phyloP scores from a whole-genome alignment of 75 land plant species.

The Ceratopteris richardii region DNA sequence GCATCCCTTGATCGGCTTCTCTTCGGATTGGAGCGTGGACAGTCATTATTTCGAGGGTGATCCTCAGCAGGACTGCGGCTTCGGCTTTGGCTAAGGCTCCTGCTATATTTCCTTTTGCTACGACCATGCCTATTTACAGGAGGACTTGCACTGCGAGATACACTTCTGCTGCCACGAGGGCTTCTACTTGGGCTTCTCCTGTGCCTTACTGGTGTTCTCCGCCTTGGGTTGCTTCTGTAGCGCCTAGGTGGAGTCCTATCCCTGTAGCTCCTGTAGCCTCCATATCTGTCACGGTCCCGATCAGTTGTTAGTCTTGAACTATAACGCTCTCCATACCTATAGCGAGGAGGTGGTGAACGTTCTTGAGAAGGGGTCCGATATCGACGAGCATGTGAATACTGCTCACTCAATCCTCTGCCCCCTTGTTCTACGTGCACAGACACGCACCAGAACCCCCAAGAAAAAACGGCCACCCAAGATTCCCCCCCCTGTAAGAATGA shows the following conservation, averaged over 20 bases:
- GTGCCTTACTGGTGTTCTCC: slow-evolving; percentile 73
- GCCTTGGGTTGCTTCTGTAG: slow-evolving; percentile 72
- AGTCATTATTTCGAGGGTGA: slow-evolving; percentile 13
- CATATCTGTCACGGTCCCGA: slow-evolving; percentile 57
- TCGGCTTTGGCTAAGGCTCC: slow-evolving; percentile 8
- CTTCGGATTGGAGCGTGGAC: slow-evolving; percentile 28
- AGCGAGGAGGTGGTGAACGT: slow-evolving; percentile 39
- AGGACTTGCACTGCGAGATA: slow-evolving; percentile 15
- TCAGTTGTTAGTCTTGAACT: slow-evolving; percentile 44
- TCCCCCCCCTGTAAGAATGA: too few relatives aligned
- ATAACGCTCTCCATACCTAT: slow-evolving; percentile 39
- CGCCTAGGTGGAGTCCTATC: slow-evolving; percentile 71
- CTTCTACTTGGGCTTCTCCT: slow-evolving; percentile 65
- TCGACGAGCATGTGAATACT: slow-evolving; percentile 77
- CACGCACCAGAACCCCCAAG: too few relatives aligned
- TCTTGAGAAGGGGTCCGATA: slow-evolving; percentile 88
- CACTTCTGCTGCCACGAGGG: slow-evolving; percentile 33
- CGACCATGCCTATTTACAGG: slow-evolving; percentile 7
- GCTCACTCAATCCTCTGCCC: slow-evolving; percentile 88
- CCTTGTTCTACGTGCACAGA: too few relatives aligned
- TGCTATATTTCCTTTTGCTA: slow-evolving; percentile 2
- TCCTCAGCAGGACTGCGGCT: slow-evolving; percentile 13
- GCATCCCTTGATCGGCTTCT: slow-evolving; percentile 30
- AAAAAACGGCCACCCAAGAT: too few relatives aligned
- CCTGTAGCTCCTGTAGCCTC: slow-evolving; percentile 62